Evolutionary conservation across 2,329 filamentous ascomycete genomes (phyloP), one percentile per base, ranked within the genome.

Genomic region (Fonsecaea nubica): DNA sequence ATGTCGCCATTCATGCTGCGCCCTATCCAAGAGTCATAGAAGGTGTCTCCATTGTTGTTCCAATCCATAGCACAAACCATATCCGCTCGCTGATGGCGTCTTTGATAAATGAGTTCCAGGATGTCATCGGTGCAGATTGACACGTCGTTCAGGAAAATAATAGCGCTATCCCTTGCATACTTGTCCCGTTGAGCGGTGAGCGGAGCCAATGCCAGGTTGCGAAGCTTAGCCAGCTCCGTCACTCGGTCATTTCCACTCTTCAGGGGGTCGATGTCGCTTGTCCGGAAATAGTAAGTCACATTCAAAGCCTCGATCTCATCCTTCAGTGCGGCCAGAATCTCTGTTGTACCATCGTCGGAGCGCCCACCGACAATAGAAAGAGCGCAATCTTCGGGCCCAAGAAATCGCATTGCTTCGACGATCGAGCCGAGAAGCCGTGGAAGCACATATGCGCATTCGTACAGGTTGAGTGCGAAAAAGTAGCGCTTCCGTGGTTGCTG

Each of bases 51-150:
- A 0, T 62, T 57, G 0, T 82, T 82, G 0, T 78, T 81, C 85
- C 86, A 89, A 74, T 89, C 86, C 80, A 89, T 83, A 6, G 79
- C 84, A 71, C 86, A 89, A 0, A 81, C 82, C 82, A 87, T 86
- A 71, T 85, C 81, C 8, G 85, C 86, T 2, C 73, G 75, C 50
- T 84, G 83, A 2, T 68, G 69, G 4, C 65, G 70, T 21, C 78
- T 81, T 73, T 88, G 85, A 69, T 84, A 79, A 0, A 82, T 69
- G 1, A 88, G 77, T 74, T 88, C 86, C 2, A 89, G 77, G 15
- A 89, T 80, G 67, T 89, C 86, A 38, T 87, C 84, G 1, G 69
- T 63, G 64, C 85, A 87, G 5, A 78, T 74, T 1, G 83, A 81
- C 4, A 87, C 82, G 68, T 87, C 84, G 74, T 87, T 86, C 52